Percentiles rank a stretch among this genome's conserved stretches.
Evolutionary conservation across 1,139 yeast genomes (phyloP).

Genomic region (Kodamaea arcana): DNA sequence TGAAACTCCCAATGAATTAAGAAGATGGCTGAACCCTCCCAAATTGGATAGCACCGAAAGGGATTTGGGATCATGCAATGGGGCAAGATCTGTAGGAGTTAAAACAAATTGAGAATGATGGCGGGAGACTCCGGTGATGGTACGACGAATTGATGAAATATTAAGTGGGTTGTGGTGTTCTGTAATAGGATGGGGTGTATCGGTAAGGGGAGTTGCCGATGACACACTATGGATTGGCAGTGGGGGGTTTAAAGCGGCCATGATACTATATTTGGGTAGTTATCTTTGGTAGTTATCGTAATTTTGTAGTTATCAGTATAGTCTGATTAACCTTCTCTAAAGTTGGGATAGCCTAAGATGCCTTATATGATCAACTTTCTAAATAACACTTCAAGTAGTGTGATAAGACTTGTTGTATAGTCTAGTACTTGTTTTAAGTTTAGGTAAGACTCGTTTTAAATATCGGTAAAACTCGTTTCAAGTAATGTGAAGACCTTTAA

Average conservation of each 20-base stretch:
- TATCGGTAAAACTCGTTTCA: too few species aligned
- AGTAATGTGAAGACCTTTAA: too few species aligned
- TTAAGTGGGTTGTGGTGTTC: neutral
- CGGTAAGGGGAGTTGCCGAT: neutral
- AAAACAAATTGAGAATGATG: conserved; percentile 7
- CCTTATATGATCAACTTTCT: too few species aligned
- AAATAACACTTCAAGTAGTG: too few species aligned
- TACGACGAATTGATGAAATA: neutral
- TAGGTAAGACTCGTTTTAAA: too few species aligned
- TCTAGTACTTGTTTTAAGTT: too few species aligned
- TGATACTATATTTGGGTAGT: too few species aligned
- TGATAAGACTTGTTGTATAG: too few species aligned
- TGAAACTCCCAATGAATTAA: conserved; percentile 35
- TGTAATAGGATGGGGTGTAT: neutral
- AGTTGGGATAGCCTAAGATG: too few species aligned
- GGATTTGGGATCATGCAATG: conserved; percentile 54
- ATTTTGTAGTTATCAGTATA: too few species aligned
- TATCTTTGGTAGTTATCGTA: too few species aligned
- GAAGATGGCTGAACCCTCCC: conserved; percentile 39
- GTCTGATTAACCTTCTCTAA: too few species aligned
- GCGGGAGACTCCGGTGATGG: neutral
- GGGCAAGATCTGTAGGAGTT: conserved; percentile 29
- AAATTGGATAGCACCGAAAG: conserved; percentile 31
- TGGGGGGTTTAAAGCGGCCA: neutral
- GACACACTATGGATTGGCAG: neutral